phyloP scores from a whole-genome alignment of 2,329 filamentous ascomycete genomes.

The Nannizziopsis arthrosporioides region DNA sequence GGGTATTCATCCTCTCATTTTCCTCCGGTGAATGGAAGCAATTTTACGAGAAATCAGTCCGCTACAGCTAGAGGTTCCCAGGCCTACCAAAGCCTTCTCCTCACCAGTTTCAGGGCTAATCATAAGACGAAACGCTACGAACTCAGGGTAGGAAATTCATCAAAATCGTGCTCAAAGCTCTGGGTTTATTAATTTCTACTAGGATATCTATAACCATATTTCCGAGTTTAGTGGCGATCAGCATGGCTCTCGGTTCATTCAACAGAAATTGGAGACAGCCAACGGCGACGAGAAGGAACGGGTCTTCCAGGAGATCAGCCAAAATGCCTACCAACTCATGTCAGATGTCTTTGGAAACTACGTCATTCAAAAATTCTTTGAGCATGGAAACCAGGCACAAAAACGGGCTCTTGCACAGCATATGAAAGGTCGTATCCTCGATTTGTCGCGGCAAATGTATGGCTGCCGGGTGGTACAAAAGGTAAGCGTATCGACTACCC shows the following conservation, averaged over 20 bases:
- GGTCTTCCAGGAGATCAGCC: conserved; percentile 75
- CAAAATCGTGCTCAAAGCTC: not conserved
- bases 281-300: conserved; percentile 93
- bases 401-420: conserved; percentile 75
- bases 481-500: conserved; percentile 36
- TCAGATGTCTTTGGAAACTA: conserved; percentile 97
- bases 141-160: conserved; percentile 51
- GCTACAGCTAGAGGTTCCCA: conserved; percentile 50
- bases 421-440: conserved; percentile 75
- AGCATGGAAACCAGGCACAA: conserved; percentile 86
- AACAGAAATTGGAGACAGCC: conserved; percentile 78
- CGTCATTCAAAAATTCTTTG: conserved; percentile 94
- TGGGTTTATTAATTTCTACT: not conserved
- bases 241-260: conserved; percentile 89
- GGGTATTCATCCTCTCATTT: conserved; percentile 29
- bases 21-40: conserved; percentile 22
- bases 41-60: conserved; percentile 33
- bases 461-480: conserved; percentile 94
- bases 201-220: conserved; percentile 75
- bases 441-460: conserved; percentile 77
- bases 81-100: conserved; percentile 55
- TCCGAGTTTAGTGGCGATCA: conserved; percentile 95
- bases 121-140: conserved; percentile 68
- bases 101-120: conserved; percentile 70
- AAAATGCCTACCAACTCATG: conserved; percentile 79